Conservation (phyloP, 164 flowering plant genomes). For the Nelumbo lutea region DNA sequence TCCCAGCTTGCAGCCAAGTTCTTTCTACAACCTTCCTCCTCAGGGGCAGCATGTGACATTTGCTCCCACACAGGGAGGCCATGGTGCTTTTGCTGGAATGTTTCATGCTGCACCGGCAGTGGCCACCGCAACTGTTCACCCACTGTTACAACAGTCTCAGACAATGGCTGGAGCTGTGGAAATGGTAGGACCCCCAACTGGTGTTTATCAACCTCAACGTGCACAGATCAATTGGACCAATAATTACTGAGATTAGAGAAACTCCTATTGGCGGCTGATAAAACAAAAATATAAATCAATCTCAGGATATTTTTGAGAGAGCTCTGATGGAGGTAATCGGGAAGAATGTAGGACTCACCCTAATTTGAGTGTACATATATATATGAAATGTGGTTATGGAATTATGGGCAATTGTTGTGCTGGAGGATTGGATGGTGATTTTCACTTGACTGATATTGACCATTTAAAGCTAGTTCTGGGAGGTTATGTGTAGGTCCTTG, state of each 20-base stretch:
- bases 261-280: not conserved
- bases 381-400: constrained; percentile 20
- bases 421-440: constrained; percentile 24
- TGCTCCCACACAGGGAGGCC: constrained; percentile 64
- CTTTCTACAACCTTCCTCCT: constrained; percentile 77
- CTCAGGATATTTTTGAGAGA: constrained; percentile 2
- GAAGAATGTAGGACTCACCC: constrained; percentile 14
- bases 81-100: constrained; percentile 60
- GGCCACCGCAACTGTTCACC: constrained; percentile 58
- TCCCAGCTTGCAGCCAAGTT: constrained; percentile 54
- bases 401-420: constrained; percentile 18
- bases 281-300: constrained; percentile 8
- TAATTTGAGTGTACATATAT: constrained; percentile 33
- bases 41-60: constrained; percentile 82
- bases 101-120: constrained; percentile 75
- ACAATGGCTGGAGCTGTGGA: constrained; percentile 68
- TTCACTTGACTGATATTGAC: constrained; percentile 34
- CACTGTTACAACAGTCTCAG: constrained; percentile 77
- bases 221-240: constrained; percentile 81
- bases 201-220: constrained; percentile 76
- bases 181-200: constrained; percentile 64
- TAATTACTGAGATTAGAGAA: constrained; percentile 43
- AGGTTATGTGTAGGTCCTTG: constrained; percentile 36
- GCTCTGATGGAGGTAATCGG: constrained; percentile 2
- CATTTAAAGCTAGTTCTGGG: constrained; percentile 24